Percentiles rank a stretch among this genome's conserved stretches.
Evolutionary conservation across 768 basidiomycete genomes (phyloP).

Genomic region (Exidia glandulosa): DNA sequence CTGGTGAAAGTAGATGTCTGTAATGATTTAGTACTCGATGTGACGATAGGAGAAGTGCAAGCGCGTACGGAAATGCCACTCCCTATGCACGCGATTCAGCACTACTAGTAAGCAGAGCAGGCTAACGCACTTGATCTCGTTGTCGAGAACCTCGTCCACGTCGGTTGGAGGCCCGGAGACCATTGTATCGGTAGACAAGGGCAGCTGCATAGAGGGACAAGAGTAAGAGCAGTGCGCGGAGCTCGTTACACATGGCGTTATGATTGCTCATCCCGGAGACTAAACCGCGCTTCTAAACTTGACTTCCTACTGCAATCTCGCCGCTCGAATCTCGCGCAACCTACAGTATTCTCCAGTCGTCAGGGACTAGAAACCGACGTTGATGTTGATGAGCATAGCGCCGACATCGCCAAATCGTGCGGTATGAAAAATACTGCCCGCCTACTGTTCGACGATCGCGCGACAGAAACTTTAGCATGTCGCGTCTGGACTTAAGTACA

Average conservation of each 20-base stretch:
- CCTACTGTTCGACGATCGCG: too few species aligned
- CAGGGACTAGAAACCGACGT: too few species aligned
- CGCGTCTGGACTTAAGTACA: too few species aligned
- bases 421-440: too few species aligned
- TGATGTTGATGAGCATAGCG: too few species aligned
- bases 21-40: constrained; percentile 1
- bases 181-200: neutral
- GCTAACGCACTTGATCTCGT: constrained; percentile 48
- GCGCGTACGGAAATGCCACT: constrained; percentile 71
- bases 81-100: constrained; percentile 27
- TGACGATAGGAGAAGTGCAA: neutral
- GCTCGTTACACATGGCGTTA: neutral
- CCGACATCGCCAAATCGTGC: too few species aligned
- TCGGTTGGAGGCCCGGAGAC: constrained; percentile 30
- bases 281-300: neutral
- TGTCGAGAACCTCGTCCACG: constrained; percentile 42
- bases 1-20: constrained; percentile 79
- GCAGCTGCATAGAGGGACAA: neutral
- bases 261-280: neutral
- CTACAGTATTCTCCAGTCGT: too few species aligned
- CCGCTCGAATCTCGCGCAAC: too few species aligned
- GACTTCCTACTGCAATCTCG: neutral
- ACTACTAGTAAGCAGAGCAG: neutral
- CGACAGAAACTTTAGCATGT: too few species aligned
- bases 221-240: neutral